Conservation (phyloP, 805 yeast species). For the Pichia occidentalis region DNA sequence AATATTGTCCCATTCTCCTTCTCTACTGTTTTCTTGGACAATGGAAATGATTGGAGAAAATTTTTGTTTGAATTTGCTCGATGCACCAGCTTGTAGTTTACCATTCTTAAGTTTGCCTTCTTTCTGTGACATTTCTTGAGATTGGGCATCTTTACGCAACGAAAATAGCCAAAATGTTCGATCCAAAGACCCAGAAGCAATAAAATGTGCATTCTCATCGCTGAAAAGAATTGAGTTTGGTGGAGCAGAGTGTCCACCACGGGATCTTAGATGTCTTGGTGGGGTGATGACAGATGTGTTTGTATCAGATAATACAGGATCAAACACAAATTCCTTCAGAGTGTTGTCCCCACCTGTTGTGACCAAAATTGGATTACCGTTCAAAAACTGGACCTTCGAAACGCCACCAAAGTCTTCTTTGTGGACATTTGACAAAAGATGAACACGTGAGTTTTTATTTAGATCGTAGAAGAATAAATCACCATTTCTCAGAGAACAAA, state of each 20-base stretch:
- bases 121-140: constrained; percentile 86
- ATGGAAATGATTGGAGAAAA: constrained; percentile 70
- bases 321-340: constrained; percentile 86
- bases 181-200: constrained; percentile 83
- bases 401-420: constrained; percentile 72
- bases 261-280: constrained; percentile 83
- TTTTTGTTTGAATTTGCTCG: constrained; percentile 51
- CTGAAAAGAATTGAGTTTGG: constrained; percentile 74
- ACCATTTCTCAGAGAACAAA: constrained; percentile 72
- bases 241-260: constrained; percentile 97
- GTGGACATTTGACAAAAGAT: constrained; percentile 67
- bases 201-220: constrained; percentile 66
- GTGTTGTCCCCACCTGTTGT: constrained; percentile 90
- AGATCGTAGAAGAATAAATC: constrained; percentile 83
- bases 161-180: constrained; percentile 87
- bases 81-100: constrained; percentile 49
- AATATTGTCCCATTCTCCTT: constrained; percentile 91
- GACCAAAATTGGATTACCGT: constrained; percentile 87
- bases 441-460: constrained; percentile 64
- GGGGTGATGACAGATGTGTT: constrained; percentile 68
- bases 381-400: constrained; percentile 62
- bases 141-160: constrained; percentile 90
- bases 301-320: constrained; percentile 71
- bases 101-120: constrained; percentile 39
- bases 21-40: constrained; percentile 67